Evolutionary conservation across 306 rosid species (phyloP), one percentile per base, ranked within the genome.

Genomic region (Mimosa pudica): DNA sequence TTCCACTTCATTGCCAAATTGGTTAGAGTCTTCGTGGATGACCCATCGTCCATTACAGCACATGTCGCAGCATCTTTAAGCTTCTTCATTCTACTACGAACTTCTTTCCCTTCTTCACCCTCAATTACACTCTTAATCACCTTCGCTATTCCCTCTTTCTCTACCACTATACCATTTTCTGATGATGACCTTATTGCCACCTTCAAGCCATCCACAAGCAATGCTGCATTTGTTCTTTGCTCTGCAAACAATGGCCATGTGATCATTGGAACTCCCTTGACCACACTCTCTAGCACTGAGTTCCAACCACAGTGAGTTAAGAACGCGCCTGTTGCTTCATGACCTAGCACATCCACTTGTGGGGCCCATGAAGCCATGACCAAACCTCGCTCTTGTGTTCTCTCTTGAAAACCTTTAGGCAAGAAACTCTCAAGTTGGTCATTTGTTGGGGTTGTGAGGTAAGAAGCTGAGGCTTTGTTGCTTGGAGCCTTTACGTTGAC

Each of bases 171-270:
- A 3, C 87, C 84, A 8, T 77, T 58, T 6, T 70, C 51, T 36
- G 48, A 32, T n/a, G 62, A 18, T 0, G 81, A 52, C 30, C 86
- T 74, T 64, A 89, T 0, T 1, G 88, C 89, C 74, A 89, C 80
- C 76, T 36, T 82, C 5, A 86, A 49, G 0, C 64, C 84, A 64
- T 84, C 70, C 3, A 79, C 78, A 0, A 87, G 41, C 64, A 76
- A 3, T 54, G 68, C 88, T 0, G 88, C 84, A 42, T 84, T 84
- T 51, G 36, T 64, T 36, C 81, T 80, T 38, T 83, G 89, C 44
- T 86, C 87, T 8, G 89, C 89, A 75, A 83, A 86, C 5, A 86
- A 17, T 10, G 87, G 87, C 89, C 89, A 83, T 1, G 87, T 81
- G 0, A 86, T 78, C 74, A 86, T 17, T 9, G 89, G 47, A 35